Evolutionary conservation across 148 eudicot genomes (phyloP).

Genomic region (Silene conica): DNA sequence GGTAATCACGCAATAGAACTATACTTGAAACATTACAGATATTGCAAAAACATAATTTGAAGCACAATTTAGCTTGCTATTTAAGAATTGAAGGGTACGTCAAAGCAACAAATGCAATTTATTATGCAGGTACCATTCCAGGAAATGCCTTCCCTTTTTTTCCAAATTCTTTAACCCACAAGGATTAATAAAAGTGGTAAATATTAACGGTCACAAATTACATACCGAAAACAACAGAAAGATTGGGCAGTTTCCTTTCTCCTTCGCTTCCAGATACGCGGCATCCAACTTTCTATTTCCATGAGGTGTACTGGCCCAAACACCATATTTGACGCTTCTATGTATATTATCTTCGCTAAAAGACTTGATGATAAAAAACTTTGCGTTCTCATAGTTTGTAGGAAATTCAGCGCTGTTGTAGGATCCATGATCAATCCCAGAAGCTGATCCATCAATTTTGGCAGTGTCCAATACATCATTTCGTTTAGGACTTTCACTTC

Average conservation of each 20-base stretch:
- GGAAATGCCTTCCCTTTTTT: background rate
- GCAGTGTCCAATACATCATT: slow-evolving; percentile 33
- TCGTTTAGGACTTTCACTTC: slow-evolving; percentile 25
- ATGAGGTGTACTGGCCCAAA: slow-evolving; percentile 96
- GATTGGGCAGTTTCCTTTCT: slow-evolving; percentile 63
- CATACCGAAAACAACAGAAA: slow-evolving; percentile 93
- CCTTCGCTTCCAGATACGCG: slow-evolving; percentile 78
- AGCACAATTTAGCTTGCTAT: background rate
- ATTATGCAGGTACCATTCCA: background rate
- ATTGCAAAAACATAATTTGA: background rate
- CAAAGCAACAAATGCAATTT: background rate
- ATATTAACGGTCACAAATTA: slow-evolving; percentile 11
- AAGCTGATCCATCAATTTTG: slow-evolving; percentile 47
- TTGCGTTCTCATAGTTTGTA: slow-evolving; percentile 73
- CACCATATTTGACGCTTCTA: slow-evolving; percentile 80
- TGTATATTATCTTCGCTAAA: slow-evolving; percentile 97
- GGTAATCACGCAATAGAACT: background rate
- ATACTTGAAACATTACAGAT: background rate
- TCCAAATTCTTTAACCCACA: background rate
- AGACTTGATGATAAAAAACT: slow-evolving; percentile 87
- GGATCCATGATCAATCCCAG: slow-evolving; percentile 40
- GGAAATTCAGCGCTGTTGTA: slow-evolving; percentile 67
- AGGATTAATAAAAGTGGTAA: background rate
- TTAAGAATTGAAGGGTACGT: background rate
- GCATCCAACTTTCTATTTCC: slow-evolving; percentile 92